Evolutionary conservation across 352 stramenopile genomes (phyloP), one percentile per base, ranked within the genome.

Genomic region (Phytophthora pini): DNA sequence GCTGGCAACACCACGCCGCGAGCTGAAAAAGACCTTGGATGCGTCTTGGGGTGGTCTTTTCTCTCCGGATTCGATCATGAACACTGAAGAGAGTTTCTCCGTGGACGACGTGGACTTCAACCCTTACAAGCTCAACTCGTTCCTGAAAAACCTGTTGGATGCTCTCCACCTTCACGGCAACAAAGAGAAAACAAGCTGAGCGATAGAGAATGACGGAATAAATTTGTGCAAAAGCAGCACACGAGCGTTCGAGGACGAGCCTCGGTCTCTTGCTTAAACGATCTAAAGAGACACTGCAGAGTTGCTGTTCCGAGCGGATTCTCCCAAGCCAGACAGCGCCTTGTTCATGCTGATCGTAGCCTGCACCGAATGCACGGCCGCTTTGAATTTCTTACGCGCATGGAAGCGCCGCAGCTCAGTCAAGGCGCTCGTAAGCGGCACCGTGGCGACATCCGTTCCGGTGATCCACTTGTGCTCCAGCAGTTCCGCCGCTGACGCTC

Each of bases 341-440:
- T 92, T 93, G 79, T 94, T 93, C 76, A 94, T 84, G 46, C 79
- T 83, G 74, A 90, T 89, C 26, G 84, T 95, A 43, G 84, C 85
- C 61, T 92, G 74, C 24, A 93, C 85, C 1, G 81, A 91, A 51
- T 90, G 80, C 61, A 94, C 83, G 2, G 87, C 87, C 15, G 87
- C 85, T 70, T 90, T 90, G 70, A 94, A 95, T 59, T 92, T 93
- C 66, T 89, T 89, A 45, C 83, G 74, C 48, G 86, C 82, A 65
- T 95, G 82, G 70, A 95, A 93, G 45, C 81, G 82, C 58, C 86
- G 80, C 69, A 95, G 62, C 45, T 95, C 81, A 8, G 77, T 89
- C 50, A 95, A 62, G 8, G 87, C 84, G 44, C 79, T 93, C 38
- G 79, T 89, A 12, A 95, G 68, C 57, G 82, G 87, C 51, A 93